Base-by-base conservation (phyloP, 2,329 filamentous ascomycete genomes). In the Simplicillium aogashimaense region DNA sequence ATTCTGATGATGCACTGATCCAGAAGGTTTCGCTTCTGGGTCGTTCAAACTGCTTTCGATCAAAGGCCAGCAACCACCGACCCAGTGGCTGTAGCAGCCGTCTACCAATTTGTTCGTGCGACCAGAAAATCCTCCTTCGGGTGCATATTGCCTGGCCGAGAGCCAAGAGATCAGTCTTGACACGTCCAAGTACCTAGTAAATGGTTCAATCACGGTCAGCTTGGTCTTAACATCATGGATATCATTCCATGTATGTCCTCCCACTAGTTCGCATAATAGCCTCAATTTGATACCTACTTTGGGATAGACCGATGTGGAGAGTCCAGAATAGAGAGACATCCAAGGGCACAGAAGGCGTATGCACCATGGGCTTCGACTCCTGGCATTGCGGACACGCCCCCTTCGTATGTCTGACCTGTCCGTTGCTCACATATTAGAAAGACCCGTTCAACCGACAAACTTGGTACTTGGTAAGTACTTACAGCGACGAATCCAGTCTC, bases 1-100 rank as follows among this genome's bases (percentile, higher is more conserved):
- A 39, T 56, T 50, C 35, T 56, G 54, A 42, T 52, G 53, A 49
- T 51, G 53, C 48, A 47, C 47, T 40, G 50, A 46, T 43, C 43
- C 44, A 53, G 53, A 49, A 46, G 46, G 49, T 43, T 52, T 50
- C 44, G 48, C 53, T 52, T 50, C 61, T 41, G 69, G 66, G 20
- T 74, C 76, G 49, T 74, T 73, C 43, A 92, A 64, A 40, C 81
- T 81, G 42, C 86, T 86, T 66, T 95, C 84, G 50, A 97, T 70
- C 48, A 98, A 65, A 35, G 90, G 83, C 86, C 89, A 98, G 66
- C 89, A 97, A 40, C 84, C 85, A 40, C 92, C 92, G 29, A 95
- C 83, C 92, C 92, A 98, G 63, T 95, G 90, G 58, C 86, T 94
- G 66, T 98, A 98, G 65, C 92, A 98, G 35, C 90, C 92, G 60